Evolutionary conservation across 208 protist species (phyloP), one percentile per base, ranked within the genome.

Genomic region (Leishmania lainsoni): DNA sequence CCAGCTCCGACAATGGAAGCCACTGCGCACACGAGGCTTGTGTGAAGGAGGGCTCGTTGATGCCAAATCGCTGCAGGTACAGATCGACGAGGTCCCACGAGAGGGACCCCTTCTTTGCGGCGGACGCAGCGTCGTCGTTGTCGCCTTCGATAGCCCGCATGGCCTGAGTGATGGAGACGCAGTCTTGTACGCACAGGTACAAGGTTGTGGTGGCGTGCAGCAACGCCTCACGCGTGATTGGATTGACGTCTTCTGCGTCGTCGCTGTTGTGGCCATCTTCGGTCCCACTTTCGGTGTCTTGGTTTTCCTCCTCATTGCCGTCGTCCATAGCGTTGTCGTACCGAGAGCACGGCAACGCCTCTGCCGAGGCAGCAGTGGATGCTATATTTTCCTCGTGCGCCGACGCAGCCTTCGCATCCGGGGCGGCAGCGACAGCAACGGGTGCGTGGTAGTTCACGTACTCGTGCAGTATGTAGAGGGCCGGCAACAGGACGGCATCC

Each of bases 121-220:
- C 69, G 26, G 69, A 16, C 45, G 58, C 26, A 16, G 14, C 16
- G 54, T 42, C 49, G 61, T 49, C 32, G 20, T 45, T 56, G 51
- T 59, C 45, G 77, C 56, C 48, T 20, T 81, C 78, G 39, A 80
- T 78, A 26, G 71, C 77, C 39, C 59, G 63, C 76, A 84, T 78
- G 22, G 83, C 85, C 6, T 78, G 76, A 0, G 86, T 82, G n/a
- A 94, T 80, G 56, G 80, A 80, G 51, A 68, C 80, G 80, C 83
- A 87, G 85, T 92, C 92, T 52, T 85, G 70, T 39, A 87, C 88
- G 65, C 86, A 87, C 35, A 95, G 85, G 78, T 94, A 93, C 20
- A 97, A 78, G 3, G 89, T 80, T 3, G 91, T 89, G 49, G 94
- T 66, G 66, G 92, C 91, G 79, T 97, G 92, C 51, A 89, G 75